These are phyloP conservation scores for Cucumis melo DNA, from an alignment of 306 rosid genomes.

Conservation along the genomic window DNA sequence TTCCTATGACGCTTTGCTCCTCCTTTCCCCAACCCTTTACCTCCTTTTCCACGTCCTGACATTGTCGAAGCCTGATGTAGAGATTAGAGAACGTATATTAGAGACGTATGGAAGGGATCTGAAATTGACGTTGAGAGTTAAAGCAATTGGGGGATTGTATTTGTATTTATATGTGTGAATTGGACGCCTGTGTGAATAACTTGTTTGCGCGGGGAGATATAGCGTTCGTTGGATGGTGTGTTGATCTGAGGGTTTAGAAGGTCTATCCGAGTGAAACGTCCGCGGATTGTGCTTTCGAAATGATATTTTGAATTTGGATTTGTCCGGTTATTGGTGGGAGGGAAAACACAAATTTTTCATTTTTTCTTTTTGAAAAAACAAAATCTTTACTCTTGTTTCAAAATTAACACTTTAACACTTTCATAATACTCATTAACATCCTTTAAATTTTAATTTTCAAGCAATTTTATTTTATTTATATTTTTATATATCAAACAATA, in stretches of 20 bases:
- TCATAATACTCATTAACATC: too few species aligned
- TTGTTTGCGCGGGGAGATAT: background rate
- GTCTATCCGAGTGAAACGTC: background rate
- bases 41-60: background rate
- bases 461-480: too few species aligned
- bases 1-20: background rate
- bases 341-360: background rate
- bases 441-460: too few species aligned
- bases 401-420: too few species aligned
- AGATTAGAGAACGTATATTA: background rate
- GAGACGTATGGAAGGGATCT: too few species aligned
- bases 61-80: background rate
- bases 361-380: too few species aligned
- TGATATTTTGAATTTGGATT: too few species aligned
- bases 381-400: too few species aligned
- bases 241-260: background rate
- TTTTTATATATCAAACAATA: too few species aligned
- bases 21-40: background rate
- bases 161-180: background rate
- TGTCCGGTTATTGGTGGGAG: too few species aligned
- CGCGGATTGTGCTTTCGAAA: background rate
- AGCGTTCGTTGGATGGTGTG: background rate
- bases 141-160: background rate
- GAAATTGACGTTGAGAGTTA: too few species aligned
- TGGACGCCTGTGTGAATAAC: background rate